Conservation (phyloP, 495 filamentous ascomycete species). For the Chaetomidium leptoderma region DNA sequence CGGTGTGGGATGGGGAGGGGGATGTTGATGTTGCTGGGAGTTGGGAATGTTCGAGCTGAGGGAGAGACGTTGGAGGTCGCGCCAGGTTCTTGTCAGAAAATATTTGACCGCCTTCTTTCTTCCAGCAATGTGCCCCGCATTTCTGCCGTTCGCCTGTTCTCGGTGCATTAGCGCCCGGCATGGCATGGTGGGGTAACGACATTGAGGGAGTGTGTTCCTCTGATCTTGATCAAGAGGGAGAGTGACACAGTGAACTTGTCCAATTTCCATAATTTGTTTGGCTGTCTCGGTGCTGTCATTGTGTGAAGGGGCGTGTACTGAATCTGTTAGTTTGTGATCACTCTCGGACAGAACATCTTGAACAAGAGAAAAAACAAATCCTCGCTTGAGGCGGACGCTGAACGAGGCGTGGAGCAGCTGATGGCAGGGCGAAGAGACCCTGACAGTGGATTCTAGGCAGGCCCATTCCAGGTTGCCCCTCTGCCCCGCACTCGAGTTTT, state of each 20-base stretch:
- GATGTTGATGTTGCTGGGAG: constrained; percentile 16
- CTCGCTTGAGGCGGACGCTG: not conserved
- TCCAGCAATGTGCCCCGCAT: not conserved
- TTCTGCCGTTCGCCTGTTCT: constrained; percentile 1
- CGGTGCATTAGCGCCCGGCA: constrained; percentile 8
- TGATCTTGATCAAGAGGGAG: not conserved
- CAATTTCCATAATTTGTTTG: not conserved
- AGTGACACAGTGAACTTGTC: not conserved
- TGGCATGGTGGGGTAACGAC: not conserved
- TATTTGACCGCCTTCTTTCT: constrained; percentile 3
- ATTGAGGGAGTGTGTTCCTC: not conserved
- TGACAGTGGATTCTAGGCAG: not conserved
- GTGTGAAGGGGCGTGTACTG: too few relatives aligned
- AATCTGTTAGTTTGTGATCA: too few relatives aligned
- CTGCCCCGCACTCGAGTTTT: constrained; percentile 12
- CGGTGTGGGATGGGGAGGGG: constrained; percentile 24
- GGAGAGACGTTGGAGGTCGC: not conserved
- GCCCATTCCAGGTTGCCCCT: not conserved
- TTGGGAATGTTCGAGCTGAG: constrained; percentile 17
- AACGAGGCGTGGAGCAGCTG: constrained; percentile 4
- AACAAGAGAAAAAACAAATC: too few relatives aligned
- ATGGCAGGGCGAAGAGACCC: not conserved
- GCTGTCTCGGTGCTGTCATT: too few relatives aligned
- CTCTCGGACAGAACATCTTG: too few relatives aligned
- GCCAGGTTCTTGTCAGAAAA: not conserved